Conservation (phyloP, 306 rosid genomes). For the Cicer chorassanicum region DNA sequence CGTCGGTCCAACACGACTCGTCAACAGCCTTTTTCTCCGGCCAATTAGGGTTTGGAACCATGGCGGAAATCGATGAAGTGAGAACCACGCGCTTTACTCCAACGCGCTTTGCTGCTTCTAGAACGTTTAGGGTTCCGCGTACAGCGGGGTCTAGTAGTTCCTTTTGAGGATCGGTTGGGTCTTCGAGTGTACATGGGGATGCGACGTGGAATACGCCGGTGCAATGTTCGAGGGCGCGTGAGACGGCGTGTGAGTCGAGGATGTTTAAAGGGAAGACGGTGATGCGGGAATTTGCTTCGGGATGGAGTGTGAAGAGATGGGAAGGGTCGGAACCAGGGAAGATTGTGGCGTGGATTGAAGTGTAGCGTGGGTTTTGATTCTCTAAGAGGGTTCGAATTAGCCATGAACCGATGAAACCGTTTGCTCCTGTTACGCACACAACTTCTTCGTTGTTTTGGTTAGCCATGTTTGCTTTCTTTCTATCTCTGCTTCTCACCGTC, state of each 20-base stretch:
- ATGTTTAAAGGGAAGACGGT: slow-evolving; percentile 59
- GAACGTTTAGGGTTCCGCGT: slow-evolving; percentile 75
- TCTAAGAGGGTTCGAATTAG: slow-evolving; percentile 63
- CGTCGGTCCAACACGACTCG: slow-evolving; percentile 86
- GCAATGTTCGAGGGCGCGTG: slow-evolving; percentile 62
- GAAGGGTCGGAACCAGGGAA: slow-evolving; percentile 70
- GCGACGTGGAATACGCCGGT: slow-evolving; percentile 90
- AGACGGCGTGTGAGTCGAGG: slow-evolving; percentile 60
- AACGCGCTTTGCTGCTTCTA: slow-evolving; percentile 59
- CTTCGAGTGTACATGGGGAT: slow-evolving; percentile 81
- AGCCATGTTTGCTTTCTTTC: neutral
- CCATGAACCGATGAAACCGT: slow-evolving; percentile 92
- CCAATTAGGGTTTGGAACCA: slow-evolving; percentile 86
- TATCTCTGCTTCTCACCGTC: neutral
- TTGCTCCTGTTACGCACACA: slow-evolving; percentile 86
- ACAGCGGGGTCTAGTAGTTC: slow-evolving; percentile 77
- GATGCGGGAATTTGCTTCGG: slow-evolving; percentile 42
- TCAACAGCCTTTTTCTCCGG: slow-evolving; percentile 54
- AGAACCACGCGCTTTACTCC: slow-evolving; percentile 72
- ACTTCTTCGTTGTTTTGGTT: slow-evolving; percentile 12
- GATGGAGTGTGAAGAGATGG: slow-evolving; percentile 67
- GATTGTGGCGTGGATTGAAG: slow-evolving; percentile 71
- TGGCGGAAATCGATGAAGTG: slow-evolving; percentile 86
- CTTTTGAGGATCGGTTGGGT: slow-evolving; percentile 63
- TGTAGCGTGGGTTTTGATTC: slow-evolving; percentile 50